Evolutionary conservation across 2,329 filamentous ascomycete species (phyloP).

Genomic region (Paecilomyces sp.): DNA sequence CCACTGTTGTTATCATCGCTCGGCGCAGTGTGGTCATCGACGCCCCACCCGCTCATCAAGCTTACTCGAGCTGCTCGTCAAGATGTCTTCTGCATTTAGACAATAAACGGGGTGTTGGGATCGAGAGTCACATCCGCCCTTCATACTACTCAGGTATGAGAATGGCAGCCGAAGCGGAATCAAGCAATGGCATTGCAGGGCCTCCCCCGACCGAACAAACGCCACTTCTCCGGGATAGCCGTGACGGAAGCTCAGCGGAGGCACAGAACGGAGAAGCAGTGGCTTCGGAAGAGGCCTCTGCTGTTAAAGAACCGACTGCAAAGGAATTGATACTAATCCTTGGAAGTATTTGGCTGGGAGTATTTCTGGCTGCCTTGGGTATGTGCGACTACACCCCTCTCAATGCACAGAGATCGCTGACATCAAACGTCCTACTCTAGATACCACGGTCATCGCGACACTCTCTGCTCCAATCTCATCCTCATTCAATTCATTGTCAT

Average conservation of each 20-base stretch:
- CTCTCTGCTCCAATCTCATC: constrained; percentile 76
- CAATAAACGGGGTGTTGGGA: background rate
- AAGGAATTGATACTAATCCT: constrained; percentile 43
- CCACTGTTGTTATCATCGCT: background rate
- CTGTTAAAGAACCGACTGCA: constrained; percentile 40
- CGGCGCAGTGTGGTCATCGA: background rate
- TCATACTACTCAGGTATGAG: background rate
- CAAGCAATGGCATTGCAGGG: background rate
- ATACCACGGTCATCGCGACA: constrained; percentile 79
- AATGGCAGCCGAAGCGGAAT: background rate
- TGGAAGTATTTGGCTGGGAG: constrained; percentile 45
- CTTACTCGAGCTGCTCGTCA: background rate
- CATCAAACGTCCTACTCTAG: constrained; percentile 26
- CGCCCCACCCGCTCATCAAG: background rate
- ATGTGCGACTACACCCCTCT: constrained; percentile 1
- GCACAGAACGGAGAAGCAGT: background rate
- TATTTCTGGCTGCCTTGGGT: constrained; percentile 52
- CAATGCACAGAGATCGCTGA: constrained; percentile 2
- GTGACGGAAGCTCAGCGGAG: background rate
- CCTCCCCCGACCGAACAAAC: background rate
- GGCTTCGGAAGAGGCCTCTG: constrained; percentile 9
- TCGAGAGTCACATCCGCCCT: background rate
- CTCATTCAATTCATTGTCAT: constrained; percentile 70
- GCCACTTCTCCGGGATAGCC: constrained; percentile 15
- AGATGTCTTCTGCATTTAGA: background rate